Percentiles rank a stretch among this genome's conserved stretches.
These are phyloP conservation scores for Corymbia calophylla DNA, from an alignment of 441 rosid species.

Conservation along the genomic window DNA sequence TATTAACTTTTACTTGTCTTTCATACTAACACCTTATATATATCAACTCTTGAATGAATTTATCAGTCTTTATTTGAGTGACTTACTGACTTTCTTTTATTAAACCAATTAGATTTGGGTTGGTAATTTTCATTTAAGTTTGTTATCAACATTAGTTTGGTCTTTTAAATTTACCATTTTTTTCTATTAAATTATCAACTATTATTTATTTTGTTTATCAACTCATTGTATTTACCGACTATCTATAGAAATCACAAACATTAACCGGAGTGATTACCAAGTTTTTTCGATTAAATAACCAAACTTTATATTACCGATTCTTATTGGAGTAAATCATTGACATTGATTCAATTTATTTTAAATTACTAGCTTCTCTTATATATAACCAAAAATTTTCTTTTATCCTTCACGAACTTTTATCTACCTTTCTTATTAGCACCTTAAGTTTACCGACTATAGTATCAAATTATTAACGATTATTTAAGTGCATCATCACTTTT, in stretches of 20 bases:
- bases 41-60: background rate
- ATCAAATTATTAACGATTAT: background rate
- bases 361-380: background rate
- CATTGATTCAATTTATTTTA: background rate
- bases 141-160: background rate
- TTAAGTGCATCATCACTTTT: background rate
- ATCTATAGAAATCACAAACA: background rate
- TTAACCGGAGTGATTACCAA: background rate
- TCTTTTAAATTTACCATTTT: background rate
- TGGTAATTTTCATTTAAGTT: background rate
- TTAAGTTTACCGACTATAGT: background rate
- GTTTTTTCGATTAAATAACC: background rate
- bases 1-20: background rate
- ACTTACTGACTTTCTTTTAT: accelerated
- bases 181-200: background rate
- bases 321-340: background rate
- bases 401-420: background rate
- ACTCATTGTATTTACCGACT: background rate
- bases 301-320: background rate
- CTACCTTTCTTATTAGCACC: background rate
- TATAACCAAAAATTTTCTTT: background rate
- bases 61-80: background rate
- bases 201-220: background rate
- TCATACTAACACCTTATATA: background rate
- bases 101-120: background rate